Percentiles rank a stretch among this genome's conserved stretches.
Evolutionary conservation across 768 basidiomycete genomes (phyloP).

Genomic region (Coprinopsis marcescibilis): DNA sequence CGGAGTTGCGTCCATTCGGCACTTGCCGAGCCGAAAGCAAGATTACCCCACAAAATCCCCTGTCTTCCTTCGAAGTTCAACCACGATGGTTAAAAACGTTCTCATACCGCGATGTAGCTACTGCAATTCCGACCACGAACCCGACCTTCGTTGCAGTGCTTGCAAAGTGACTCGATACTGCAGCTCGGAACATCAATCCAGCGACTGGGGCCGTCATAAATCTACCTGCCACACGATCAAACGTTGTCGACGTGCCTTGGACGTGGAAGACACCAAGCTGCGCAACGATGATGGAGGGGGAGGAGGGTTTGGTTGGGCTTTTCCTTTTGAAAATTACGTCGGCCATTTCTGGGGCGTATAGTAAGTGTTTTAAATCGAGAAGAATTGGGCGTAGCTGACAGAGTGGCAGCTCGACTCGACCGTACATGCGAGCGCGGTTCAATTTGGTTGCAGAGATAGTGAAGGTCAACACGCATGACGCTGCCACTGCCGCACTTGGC

Average conservation of each 20-base stretch:
- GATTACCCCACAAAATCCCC: too few species aligned
- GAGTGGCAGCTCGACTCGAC: constrained; percentile 3
- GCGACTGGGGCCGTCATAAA: constrained; percentile 9
- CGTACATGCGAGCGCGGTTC: constrained; percentile 12
- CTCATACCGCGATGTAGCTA: too few species aligned
- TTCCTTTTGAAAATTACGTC: constrained; percentile 10
- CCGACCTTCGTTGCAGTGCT: constrained; percentile 8
- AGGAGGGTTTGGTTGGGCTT: neutral
- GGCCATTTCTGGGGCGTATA: constrained; percentile 12
- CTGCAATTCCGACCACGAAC: too few species aligned
- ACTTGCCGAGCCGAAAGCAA: too few species aligned
- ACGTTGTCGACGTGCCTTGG: neutral
- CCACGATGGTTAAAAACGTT: too few species aligned
- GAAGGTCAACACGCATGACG: constrained; percentile 2
- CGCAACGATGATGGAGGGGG: neutral
- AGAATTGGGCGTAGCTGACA: neutral
- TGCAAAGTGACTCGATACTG: constrained; percentile 12
- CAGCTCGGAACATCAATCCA: constrained; percentile 8
- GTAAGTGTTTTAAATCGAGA: neutral
- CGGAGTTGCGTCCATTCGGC: too few species aligned
- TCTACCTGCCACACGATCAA: constrained; percentile 3
- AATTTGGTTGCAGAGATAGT: neutral
- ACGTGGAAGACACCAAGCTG: constrained; percentile 6
- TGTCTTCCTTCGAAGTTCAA: too few species aligned
- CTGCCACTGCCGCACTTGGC: constrained; percentile 1